Conservation (phyloP, 2,329 filamentous ascomycete species). For the Beauveria australis region DNA sequence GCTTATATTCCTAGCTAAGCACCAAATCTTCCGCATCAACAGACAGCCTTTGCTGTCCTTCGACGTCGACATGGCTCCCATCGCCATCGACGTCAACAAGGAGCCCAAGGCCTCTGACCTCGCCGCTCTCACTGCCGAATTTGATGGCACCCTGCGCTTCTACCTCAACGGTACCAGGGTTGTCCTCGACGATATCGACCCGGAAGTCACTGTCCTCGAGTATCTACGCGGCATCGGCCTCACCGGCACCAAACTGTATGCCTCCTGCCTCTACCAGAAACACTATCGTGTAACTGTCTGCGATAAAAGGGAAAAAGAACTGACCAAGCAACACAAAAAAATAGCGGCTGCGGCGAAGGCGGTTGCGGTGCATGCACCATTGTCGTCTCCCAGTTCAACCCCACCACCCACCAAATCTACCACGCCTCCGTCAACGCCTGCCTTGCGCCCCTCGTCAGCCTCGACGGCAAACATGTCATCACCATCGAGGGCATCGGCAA, state of each 20-base stretch:
- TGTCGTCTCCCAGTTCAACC: slow-evolving; percentile 87
- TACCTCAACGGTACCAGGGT: slow-evolving; percentile 93
- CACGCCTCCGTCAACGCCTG: slow-evolving; percentile 97
- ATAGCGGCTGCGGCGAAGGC: slow-evolving; percentile 81
- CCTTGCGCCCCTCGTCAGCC: slow-evolving; percentile 80
- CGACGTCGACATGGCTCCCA: slow-evolving; percentile 42
- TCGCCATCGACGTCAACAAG: slow-evolving; percentile 42
- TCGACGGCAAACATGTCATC: slow-evolving; percentile 97
- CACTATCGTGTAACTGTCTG: too few species aligned
- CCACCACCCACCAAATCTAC: slow-evolving; percentile 85
- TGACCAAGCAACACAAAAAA: too few species aligned
- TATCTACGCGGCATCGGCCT: slow-evolving; percentile 88
- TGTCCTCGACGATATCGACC: slow-evolving; percentile 76
- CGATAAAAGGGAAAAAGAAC: too few species aligned
- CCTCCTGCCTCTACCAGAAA: neutral
- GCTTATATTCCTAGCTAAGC: neutral
- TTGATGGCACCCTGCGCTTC: slow-evolving; percentile 83
- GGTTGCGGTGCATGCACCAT: slow-evolving; percentile 96
- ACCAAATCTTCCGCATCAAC: neutral
- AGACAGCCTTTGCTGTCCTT: neutral
- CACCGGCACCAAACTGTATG: slow-evolving; percentile 82
- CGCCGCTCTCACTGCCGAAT: slow-evolving; percentile 57
- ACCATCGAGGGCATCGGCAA: slow-evolving; percentile 95
- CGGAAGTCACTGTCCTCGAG: slow-evolving; percentile 84
- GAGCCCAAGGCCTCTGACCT: slow-evolving; percentile 26